phyloP scores from a whole-genome alignment of 2,329 filamentous ascomycete species.

The Cercospora sp. region DNA sequence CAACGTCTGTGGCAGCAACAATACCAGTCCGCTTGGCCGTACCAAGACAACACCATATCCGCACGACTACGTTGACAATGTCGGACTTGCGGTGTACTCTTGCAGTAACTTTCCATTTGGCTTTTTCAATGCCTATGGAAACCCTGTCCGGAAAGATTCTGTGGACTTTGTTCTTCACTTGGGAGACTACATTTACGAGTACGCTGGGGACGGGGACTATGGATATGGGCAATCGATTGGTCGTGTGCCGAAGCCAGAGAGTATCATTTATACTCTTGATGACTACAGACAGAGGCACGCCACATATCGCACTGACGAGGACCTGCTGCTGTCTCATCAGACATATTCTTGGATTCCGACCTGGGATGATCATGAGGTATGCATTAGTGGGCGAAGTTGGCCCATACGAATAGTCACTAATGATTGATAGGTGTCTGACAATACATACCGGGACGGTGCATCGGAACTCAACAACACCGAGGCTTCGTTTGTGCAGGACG shows the following conservation, averaged over 20 bases:
- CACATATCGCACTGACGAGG: constrained; percentile 62
- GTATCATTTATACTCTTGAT: constrained; percentile 55
- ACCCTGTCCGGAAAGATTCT: constrained; percentile 46
- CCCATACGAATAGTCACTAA: no score
- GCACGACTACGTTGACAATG: constrained; percentile 57
- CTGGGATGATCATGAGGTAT: constrained; percentile 17
- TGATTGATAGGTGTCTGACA: constrained; percentile 57
- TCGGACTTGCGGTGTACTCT: constrained; percentile 69
- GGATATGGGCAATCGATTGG: constrained; percentile 54
- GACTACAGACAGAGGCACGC: constrained; percentile 62
- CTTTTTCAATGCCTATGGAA: constrained; percentile 43
- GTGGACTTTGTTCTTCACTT: constrained; percentile 51
- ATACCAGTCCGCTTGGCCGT: constrained; percentile 62
- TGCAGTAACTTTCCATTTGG: constrained; percentile 63
- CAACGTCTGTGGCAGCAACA: constrained; percentile 63
- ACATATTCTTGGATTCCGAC: constrained; percentile 60
- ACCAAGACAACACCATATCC: constrained; percentile 68
- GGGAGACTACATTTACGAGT: constrained; percentile 67
- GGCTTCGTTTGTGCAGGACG: constrained; percentile 61
- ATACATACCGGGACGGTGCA: constrained; percentile 64
- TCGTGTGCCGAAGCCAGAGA: constrained; percentile 56
- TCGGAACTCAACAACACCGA: constrained; percentile 66
- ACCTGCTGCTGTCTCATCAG: constrained; percentile 58
- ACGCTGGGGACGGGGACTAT: constrained; percentile 44
- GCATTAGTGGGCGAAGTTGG: no score